Evolutionary conservation across 805 yeast species (phyloP).

Genomic region (Alloascoidea hylecoeti): DNA sequence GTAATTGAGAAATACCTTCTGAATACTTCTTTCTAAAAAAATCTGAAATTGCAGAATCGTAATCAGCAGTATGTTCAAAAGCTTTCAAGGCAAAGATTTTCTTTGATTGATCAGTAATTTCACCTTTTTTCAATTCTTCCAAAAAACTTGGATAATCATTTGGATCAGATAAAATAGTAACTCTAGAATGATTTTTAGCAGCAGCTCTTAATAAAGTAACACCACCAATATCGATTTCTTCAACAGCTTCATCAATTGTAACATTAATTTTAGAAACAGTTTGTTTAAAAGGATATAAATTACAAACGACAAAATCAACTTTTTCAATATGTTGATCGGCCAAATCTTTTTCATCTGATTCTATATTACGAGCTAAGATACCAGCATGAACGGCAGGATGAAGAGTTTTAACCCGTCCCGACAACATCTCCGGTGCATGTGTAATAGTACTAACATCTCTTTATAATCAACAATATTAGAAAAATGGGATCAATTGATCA

Average conservation of each 20-base stretch:
- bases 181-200: slow-evolving; percentile 95
- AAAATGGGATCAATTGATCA: slow-evolving; percentile 2
- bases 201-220: slow-evolving; percentile 97
- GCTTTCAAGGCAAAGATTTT: slow-evolving; percentile 89
- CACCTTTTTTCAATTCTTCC: slow-evolving; percentile 64
- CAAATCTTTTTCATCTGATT: slow-evolving; percentile 81
- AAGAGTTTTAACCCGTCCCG: slow-evolving; percentile 95
- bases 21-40: slow-evolving; percentile 95
- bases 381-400: slow-evolving; percentile 99
- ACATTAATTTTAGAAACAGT: slow-evolving; percentile 93
- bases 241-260: slow-evolving; percentile 94
- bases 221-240: slow-evolving; percentile 97
- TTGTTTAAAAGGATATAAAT: slow-evolving; percentile 96
- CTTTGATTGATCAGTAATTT: slow-evolving; percentile 58
- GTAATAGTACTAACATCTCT: slow-evolving; percentile 83
- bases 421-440: slow-evolving; percentile 98
- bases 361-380: slow-evolving; percentile 87
- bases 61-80: slow-evolving; percentile 96
- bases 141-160: slow-evolving; percentile 80
- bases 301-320: slow-evolving; percentile 95
- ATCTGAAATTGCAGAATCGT: slow-evolving; percentile 91
- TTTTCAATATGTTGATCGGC: slow-evolving; percentile 83
- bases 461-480: neutral
- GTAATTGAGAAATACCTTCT: slow-evolving; percentile 79
- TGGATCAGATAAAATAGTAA: slow-evolving; percentile 91